Evolutionary conservation across 169 alveolate species (phyloP), one percentile per base, ranked within the genome.

Genomic region (Toxoplasma gondii): DNA sequence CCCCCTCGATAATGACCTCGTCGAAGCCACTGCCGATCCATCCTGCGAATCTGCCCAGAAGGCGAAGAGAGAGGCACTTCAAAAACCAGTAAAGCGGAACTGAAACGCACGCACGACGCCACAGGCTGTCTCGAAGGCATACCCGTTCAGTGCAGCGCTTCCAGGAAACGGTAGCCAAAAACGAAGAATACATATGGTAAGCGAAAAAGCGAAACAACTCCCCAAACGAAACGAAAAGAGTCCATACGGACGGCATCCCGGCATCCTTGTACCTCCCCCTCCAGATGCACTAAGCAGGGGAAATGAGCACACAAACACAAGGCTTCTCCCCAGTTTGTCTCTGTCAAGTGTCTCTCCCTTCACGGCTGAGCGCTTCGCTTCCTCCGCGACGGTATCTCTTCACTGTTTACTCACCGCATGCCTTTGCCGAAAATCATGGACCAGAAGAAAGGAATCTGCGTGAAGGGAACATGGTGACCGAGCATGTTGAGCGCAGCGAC

Each of bases 1-100:
- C 96, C 53, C 96, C 96, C 58, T 94, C 96, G 2, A 88, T 41
- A 38, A 94, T 88, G 34, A 94, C 93, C 31, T 94, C 95, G 34
- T 94, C 96, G 49, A 78, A 84, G 45, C 92, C 92, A 41, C 39
- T 36, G 16, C 83, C 81, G 41, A 29, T 70, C 91, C 58, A 87
- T 39, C 96, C 96, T 17, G 94, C 82, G 69, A 64, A 94, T 53
- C 96, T 88, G 91, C n/a, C 22, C 41, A 49, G 49, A 41, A 34
- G 16, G 36, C 43, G 53, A 5, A 83, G 41, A 31, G 31, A 19
- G 36, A 9, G 36, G 41, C 54, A 36, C 12, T 9, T 10, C 41
- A 4, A 74, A 36, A 69, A 5, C 38, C 34, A 69, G 38, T 69
- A 83, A 45, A 44, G 41, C 22, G 41, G 29, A 16, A 39, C 0